Percentiles rank a stretch among this genome's conserved stretches.
Evolutionary conservation across 2,329 filamentous ascomycete species (phyloP).

Genomic region (Colletotrichum tanaceti): DNA sequence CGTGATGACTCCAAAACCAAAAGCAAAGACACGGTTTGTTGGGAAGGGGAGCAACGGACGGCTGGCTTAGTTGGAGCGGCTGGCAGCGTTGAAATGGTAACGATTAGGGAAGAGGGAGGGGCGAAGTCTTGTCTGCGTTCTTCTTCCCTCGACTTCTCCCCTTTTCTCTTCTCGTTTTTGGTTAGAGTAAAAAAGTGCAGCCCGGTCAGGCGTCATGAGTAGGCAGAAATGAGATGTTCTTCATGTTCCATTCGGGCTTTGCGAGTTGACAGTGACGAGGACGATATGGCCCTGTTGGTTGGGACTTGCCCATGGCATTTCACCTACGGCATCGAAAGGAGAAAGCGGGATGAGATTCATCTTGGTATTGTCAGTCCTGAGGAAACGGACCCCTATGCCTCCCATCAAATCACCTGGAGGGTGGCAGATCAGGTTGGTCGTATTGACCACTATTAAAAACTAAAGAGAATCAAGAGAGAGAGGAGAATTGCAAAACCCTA

Average conservation of each 20-base stretch:
- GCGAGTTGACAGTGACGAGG: too few relatives aligned
- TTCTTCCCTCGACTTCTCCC: conserved; percentile 11
- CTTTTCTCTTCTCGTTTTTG: conserved; percentile 12
- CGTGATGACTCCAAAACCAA: neutral
- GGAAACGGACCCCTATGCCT: neutral
- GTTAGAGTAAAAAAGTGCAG: conserved; percentile 41
- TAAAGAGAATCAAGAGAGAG: too few relatives aligned
- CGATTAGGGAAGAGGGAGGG: conserved; percentile 9
- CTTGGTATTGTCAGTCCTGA: neutral
- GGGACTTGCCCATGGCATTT: too few relatives aligned
- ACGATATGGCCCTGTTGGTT: too few relatives aligned
- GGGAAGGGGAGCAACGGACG: neutral
- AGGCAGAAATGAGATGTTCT: conserved; percentile 41
- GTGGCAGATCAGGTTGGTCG: neutral
- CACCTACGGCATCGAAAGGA: too few relatives aligned
- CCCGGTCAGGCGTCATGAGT: conserved; percentile 41
- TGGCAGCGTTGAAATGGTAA: conserved; percentile 30
- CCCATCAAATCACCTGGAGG: neutral
- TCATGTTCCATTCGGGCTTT: conserved; percentile 22
- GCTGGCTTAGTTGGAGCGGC: conserved; percentile 19
- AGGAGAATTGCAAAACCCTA: neutral
- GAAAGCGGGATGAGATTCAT: neutral
- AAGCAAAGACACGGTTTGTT: conserved; percentile 6
- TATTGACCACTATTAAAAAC: neutral
- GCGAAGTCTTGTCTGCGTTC: conserved; percentile 21